Percentiles rank a stretch among this genome's conserved stretches.
phyloP scores from a whole-genome alignment of 176 grass and related monocot species.

The Cenchrus americanus region DNA sequence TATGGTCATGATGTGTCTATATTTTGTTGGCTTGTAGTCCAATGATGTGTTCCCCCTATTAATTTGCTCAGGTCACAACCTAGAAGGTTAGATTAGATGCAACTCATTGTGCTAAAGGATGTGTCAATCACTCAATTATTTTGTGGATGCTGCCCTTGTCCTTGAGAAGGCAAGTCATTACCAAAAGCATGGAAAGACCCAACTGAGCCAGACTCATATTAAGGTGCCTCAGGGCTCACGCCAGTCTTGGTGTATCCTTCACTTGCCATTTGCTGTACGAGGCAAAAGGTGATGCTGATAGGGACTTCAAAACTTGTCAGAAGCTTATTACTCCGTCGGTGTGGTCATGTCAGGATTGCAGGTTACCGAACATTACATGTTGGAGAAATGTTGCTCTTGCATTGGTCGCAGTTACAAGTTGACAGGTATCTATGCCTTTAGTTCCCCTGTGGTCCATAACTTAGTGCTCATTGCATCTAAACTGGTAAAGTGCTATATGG shows the following conservation, averaged over 20 bases:
- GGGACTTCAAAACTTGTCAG: background rate
- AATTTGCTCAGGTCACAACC: constrained; percentile 30
- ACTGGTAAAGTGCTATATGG: constrained; percentile 10
- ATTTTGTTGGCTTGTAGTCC: constrained; percentile 50
- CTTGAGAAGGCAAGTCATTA: constrained; percentile 24
- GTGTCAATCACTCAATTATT: constrained; percentile 7
- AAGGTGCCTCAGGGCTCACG: background rate
- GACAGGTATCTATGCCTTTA: constrained; percentile 32
- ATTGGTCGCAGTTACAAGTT: constrained; percentile 18
- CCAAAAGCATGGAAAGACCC: background rate
- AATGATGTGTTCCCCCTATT: constrained; percentile 32
- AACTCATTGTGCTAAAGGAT: constrained; percentile 18
- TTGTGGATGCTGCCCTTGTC: constrained; percentile 30
- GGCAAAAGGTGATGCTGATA: background rate
- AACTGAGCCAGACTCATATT: background rate
- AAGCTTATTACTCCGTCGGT: constrained; percentile 2
- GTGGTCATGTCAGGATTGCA: constrained; percentile 31
- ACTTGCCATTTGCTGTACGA: constrained; percentile 20
- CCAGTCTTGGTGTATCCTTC: background rate
- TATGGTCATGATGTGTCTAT: constrained; percentile 43
- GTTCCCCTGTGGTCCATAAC: constrained; percentile 25
- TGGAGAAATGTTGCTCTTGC: constrained; percentile 29
- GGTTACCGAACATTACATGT: constrained; percentile 37
- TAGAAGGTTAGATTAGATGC: constrained; percentile 33
- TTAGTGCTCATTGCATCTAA: constrained; percentile 30